A percentile compares a stretch with the other conserved stretches of the same genome.
phyloP scores from a whole-genome alignment of 345 rosid genomes.

The Litchi chinensis region DNA sequence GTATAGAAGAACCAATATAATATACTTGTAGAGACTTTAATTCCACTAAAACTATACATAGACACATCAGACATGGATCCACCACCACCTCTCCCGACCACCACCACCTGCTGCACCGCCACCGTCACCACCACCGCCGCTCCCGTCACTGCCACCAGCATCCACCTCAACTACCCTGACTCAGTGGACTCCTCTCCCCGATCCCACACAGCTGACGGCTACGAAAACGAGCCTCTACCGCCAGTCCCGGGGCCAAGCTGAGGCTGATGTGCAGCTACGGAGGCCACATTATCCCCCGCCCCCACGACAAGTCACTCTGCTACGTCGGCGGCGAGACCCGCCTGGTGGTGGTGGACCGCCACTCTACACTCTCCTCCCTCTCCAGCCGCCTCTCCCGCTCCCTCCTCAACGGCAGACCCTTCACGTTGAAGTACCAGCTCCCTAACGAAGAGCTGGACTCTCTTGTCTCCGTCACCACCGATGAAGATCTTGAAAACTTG shows the following conservation, averaged over 20 bases:
- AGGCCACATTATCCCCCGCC: conserved; percentile 92
- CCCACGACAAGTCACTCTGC: conserved; percentile 76
- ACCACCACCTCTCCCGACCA: conserved; percentile 40
- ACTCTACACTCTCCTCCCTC: conserved; percentile 53
- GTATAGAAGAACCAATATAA: conserved; percentile 1
- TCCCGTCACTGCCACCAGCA: conserved; percentile 24
- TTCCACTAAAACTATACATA: not conserved
- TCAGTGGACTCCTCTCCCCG: conserved; percentile 60
- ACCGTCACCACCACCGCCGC: conserved; percentile 17
- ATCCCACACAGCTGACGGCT: conserved; percentile 25
- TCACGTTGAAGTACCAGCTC: conserved; percentile 81
- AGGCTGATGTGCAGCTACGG: conserved; percentile 91
- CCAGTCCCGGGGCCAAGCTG: conserved; percentile 62
- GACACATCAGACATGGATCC: conserved; percentile 33
- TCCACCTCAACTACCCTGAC: conserved; percentile 35
- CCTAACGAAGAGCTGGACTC: conserved; percentile 89
- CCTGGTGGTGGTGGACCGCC: conserved; percentile 63
- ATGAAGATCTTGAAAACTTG: conserved; percentile 88
- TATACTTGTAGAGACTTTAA: not conserved
- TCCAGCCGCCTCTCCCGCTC: conserved; percentile 60
- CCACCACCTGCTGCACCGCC: conserved; percentile 15
- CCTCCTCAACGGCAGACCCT: conserved; percentile 65
- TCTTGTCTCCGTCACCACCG: conserved; percentile 69
- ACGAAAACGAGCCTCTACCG: conserved; percentile 46
- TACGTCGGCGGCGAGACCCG: conserved; percentile 81